A percentile compares a stretch with the other conserved stretches of the same genome.
Evolutionary conservation across 306 rosid genomes (phyloP).

Genomic region (Rubus idaeus): DNA sequence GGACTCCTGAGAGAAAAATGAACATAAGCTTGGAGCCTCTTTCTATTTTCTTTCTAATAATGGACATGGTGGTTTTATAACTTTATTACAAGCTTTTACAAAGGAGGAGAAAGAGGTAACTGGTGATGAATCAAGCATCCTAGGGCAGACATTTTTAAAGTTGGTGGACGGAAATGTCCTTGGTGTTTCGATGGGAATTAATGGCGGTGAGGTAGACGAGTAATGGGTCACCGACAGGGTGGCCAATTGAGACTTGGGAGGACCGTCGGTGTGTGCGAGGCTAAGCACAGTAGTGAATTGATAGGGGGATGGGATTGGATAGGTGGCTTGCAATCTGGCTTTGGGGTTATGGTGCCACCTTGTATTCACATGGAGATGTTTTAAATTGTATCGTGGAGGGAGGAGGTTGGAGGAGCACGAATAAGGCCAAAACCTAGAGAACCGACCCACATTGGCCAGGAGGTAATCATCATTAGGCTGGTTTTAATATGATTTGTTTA

Average conservation of each 20-base stretch:
- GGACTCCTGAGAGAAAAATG: not conserved
- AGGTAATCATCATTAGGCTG: not conserved
- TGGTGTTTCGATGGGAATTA: not conserved
- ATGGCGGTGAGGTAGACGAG: not conserved
- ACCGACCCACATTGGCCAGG: not conserved
- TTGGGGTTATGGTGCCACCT: slow-evolving; percentile 8
- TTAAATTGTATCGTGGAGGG: not conserved
- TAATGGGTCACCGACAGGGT: slow-evolving; percentile 9
- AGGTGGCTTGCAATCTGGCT: not conserved
- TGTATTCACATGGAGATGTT: slow-evolving; percentile 28
- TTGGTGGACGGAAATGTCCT: slow-evolving; percentile 14
- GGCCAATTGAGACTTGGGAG: not conserved
- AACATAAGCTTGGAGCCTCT: not conserved
- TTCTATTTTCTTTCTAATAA: not conserved
- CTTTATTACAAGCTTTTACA: no score
- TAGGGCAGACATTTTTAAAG: not conserved
- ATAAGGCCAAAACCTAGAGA: not conserved
- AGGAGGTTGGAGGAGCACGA: not conserved
- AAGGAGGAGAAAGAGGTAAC: not conserved
- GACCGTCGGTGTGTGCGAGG: not conserved
- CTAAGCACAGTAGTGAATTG: not conserved
- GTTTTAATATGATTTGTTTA: no score
- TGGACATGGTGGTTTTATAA: no score
- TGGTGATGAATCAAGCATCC: no score
- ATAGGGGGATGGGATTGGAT: not conserved